These are phyloP conservation scores for Coniosporium tulheliwenetii DNA, from an alignment of 2,329 filamentous ascomycete species.

Conservation along the genomic window DNA sequence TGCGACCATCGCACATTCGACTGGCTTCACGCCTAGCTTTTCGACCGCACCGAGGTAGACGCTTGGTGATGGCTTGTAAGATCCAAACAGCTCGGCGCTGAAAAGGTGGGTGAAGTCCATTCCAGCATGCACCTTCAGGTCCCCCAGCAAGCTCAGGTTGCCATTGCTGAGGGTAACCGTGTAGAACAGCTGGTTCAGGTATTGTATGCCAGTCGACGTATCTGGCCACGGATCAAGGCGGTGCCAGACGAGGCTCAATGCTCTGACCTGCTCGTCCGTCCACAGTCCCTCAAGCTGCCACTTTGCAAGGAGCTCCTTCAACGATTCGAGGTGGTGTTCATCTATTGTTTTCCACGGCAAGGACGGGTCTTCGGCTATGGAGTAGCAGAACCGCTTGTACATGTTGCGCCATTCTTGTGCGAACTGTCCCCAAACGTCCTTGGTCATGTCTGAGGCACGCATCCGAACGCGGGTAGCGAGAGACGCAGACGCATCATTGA, in stretches of 20 bases:
- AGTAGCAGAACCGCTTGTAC: conserved; percentile 37
- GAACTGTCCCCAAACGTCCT: conserved; percentile 46
- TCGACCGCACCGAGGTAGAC: conserved; percentile 55
- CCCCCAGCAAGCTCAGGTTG: conserved; percentile 48
- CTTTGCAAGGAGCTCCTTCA: conserved; percentile 40
- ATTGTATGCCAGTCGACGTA: conserved; percentile 38
- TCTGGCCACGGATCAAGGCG: conserved; percentile 55
- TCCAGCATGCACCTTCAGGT: conserved; percentile 42
- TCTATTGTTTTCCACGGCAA: conserved; percentile 53
- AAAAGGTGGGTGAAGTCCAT: conserved; percentile 48
- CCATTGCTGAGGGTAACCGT: conserved; percentile 63
- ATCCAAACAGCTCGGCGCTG: conserved; percentile 54
- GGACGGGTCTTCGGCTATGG: conserved; percentile 30
- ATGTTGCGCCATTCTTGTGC: conserved; percentile 54
- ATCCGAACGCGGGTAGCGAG: conserved; percentile 31
- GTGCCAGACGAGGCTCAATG: conserved; percentile 52
- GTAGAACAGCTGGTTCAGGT: conserved; percentile 35
- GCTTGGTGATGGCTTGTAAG: conserved; percentile 56
- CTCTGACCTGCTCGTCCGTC: conserved; percentile 20
- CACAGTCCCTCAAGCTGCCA: conserved; percentile 46
- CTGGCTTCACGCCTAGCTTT: conserved; percentile 38
- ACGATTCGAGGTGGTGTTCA: conserved; percentile 50
- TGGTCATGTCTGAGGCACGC: conserved; percentile 34
- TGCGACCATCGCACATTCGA: conserved; percentile 61
- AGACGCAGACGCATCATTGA: conserved; percentile 29